A percentile compares a stretch with the other conserved stretches of the same genome.
Conservation (phyloP, 2,329 filamentous ascomycete genomes). For the Alternaria arborescens region DNA sequence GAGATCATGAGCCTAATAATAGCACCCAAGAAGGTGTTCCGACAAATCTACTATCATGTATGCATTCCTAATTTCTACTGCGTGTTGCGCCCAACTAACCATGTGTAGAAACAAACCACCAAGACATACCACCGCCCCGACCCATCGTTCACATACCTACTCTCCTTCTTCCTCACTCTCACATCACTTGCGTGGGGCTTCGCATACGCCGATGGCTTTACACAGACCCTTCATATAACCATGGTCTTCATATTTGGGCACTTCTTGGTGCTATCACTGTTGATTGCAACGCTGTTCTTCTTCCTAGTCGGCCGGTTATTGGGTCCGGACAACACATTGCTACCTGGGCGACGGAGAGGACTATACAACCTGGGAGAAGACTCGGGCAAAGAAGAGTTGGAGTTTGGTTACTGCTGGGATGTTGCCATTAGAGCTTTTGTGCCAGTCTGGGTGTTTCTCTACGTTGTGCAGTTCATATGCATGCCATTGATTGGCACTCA, state of each 20-base stretch:
- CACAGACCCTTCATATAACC: constrained; percentile 55
- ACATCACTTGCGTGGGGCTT: constrained; percentile 67
- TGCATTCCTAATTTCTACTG: neutral
- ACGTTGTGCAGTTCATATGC: constrained; percentile 72
- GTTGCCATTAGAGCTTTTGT: constrained; percentile 74
- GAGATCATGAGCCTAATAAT: constrained; percentile 75
- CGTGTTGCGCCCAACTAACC: neutral
- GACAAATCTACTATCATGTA: constrained; percentile 75
- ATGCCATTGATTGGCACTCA: constrained; percentile 67
- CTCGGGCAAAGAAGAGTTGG: constrained; percentile 63
- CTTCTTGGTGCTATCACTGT: constrained; percentile 67
- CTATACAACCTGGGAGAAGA: constrained; percentile 63
- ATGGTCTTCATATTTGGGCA: constrained; percentile 64
- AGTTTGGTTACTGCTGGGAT: constrained; percentile 77
- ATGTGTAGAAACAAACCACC: constrained; percentile 65
- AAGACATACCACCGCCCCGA: constrained; percentile 75
- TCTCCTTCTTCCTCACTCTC: constrained; percentile 69
- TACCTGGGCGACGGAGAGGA: constrained; percentile 63
- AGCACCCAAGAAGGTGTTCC: constrained; percentile 75
- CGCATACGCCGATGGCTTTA: constrained; percentile 58
- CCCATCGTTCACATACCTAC: constrained; percentile 74
- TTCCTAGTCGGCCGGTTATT: constrained; percentile 70
- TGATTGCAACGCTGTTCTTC: constrained; percentile 69
- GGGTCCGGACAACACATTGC: constrained; percentile 63
- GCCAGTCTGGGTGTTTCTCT: constrained; percentile 72